These are phyloP conservation scores for Termitomyces sp. DNA, from an alignment of 768 basidiomycete species.

Conservation along the genomic window DNA sequence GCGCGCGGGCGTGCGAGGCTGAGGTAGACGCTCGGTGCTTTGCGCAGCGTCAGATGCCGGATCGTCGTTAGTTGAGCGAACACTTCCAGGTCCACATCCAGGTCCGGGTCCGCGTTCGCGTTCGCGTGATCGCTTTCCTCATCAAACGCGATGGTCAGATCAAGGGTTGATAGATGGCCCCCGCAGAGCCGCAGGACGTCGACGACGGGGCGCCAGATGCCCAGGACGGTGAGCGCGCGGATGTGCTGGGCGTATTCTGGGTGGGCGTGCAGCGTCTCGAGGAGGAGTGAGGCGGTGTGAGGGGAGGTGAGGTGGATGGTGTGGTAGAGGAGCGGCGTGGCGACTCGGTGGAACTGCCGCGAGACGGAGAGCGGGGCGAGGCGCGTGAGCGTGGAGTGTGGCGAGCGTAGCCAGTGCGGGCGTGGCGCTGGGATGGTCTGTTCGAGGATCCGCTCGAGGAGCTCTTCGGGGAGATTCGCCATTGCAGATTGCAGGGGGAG, in stretches of 20 bases:
- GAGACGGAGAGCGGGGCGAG: slow-evolving; percentile 51
- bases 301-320: slow-evolving; percentile 43
- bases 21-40: slow-evolving; percentile 50
- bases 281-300: slow-evolving; percentile 38
- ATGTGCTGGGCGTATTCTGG: slow-evolving; percentile 40
- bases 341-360: slow-evolving; percentile 52
- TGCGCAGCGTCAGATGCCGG: slow-evolving; percentile 51
- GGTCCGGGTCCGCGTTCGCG: too few species aligned
- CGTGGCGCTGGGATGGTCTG: slow-evolving; percentile 2
- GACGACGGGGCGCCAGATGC: slow-evolving; percentile 39
- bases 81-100: too few species aligned
- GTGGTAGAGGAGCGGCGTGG: slow-evolving; percentile 56
- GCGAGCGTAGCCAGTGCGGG: slow-evolving; percentile 9
- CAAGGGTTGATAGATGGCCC: slow-evolving; percentile 29
- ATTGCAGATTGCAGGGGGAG: too few species aligned
- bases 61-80: too few species aligned
- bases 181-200: slow-evolving; percentile 33
- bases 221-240: slow-evolving; percentile 39
- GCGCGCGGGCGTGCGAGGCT: slow-evolving; percentile 46
- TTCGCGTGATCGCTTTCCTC: too few species aligned
- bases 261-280: slow-evolving; percentile 33
- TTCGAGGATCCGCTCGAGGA: slow-evolving; percentile 46
- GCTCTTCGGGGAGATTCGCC: slow-evolving; percentile 28
- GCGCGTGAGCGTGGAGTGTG: slow-evolving; percentile 25
- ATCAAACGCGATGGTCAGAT: slow-evolving; percentile 35